A percentile compares a stretch with the other conserved stretches of the same genome.
These are phyloP conservation scores for Juglanconis sp. DNA, from an alignment of 2,329 filamentous ascomycete species.

Conservation along the genomic window DNA sequence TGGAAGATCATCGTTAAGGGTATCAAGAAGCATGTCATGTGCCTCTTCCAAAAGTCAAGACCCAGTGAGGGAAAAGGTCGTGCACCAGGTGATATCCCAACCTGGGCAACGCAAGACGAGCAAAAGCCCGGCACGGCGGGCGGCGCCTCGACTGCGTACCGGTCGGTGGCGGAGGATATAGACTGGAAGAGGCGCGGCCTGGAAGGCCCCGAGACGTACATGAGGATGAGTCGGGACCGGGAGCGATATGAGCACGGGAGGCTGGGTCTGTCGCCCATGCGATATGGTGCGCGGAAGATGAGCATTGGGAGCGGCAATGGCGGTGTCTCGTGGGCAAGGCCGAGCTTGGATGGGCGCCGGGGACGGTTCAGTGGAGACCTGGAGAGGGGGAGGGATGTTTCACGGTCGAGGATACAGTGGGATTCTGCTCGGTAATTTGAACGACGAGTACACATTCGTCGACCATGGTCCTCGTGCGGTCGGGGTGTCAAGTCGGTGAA, in stretches of 20 bases:
- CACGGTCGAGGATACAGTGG: slow-evolving; percentile 1
- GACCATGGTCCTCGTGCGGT: too few species aligned
- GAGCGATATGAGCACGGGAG: slow-evolving; percentile 10
- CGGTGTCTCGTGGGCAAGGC: slow-evolving; percentile 9
- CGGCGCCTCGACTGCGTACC: slow-evolving; percentile 11
- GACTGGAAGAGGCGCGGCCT: slow-evolving; percentile 11
- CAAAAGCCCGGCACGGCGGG: slow-evolving; percentile 13
- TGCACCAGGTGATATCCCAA: background rate
- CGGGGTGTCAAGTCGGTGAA: too few species aligned
- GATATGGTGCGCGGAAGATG: slow-evolving; percentile 13
- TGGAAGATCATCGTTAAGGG: slow-evolving; percentile 8
- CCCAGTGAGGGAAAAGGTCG: background rate
- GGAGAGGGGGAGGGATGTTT: slow-evolving; percentile 16
- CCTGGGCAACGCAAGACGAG: background rate
- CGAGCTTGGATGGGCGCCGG: slow-evolving; percentile 17
- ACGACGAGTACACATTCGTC: too few species aligned
- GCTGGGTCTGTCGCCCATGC: slow-evolving; percentile 13
- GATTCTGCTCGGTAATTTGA: background rate
- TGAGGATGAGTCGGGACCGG: slow-evolving; percentile 12
- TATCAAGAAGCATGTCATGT: background rate
- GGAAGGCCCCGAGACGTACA: slow-evolving; percentile 3
- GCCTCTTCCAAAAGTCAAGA: background rate
- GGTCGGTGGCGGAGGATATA: slow-evolving; percentile 1
- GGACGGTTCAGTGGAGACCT: slow-evolving; percentile 18
- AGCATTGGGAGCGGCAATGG: slow-evolving; percentile 16